These are phyloP conservation scores for Umbelopsis sp. DNA, from an alignment of 192 early-diverging fungal species.

Conservation along the genomic window DNA sequence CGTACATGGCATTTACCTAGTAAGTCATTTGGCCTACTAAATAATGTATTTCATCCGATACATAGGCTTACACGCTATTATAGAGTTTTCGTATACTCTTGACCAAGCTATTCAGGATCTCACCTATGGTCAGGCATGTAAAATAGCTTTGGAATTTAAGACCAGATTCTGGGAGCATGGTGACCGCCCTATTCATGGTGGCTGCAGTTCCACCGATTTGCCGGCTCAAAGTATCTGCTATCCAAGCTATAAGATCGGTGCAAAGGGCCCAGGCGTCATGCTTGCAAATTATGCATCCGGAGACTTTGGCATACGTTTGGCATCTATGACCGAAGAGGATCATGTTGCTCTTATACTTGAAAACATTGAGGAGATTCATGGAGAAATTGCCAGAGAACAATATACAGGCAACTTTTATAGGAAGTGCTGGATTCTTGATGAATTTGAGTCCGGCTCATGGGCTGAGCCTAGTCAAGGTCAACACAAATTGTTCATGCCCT, in stretches of 20 bases:
- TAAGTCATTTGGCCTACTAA: background rate
- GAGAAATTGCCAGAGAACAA: conserved; percentile 14
- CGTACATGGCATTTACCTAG: conserved; percentile 37
- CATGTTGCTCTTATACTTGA: conserved; percentile 25
- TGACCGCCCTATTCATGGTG: conserved; percentile 33
- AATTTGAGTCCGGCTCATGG: conserved; percentile 22
- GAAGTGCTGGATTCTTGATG: conserved; percentile 31
- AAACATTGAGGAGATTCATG: conserved; percentile 32
- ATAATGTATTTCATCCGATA: background rate
- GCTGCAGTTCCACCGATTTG: conserved; percentile 31
- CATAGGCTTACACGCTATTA: background rate
- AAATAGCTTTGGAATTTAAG: conserved; percentile 31
- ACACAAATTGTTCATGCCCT: conserved; percentile 16
- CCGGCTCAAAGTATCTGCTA: conserved; percentile 14
- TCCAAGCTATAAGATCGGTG: conserved; percentile 27
- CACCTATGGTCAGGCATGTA: conserved; percentile 19
- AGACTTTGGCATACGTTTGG: conserved; percentile 14
- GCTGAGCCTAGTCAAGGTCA: conserved; percentile 25
- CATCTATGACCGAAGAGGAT: conserved; percentile 27
- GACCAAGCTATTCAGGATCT: conserved; percentile 25
- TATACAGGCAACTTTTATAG: conserved; percentile 29
- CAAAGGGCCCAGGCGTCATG: conserved; percentile 17
- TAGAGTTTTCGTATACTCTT: conserved; percentile 18
- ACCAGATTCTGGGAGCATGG: conserved; percentile 38
- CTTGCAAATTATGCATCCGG: conserved; percentile 30